These are phyloP conservation scores for Diaporthe nobilis DNA, from an alignment of 2,329 filamentous ascomycete species.

Conservation along the genomic window DNA sequence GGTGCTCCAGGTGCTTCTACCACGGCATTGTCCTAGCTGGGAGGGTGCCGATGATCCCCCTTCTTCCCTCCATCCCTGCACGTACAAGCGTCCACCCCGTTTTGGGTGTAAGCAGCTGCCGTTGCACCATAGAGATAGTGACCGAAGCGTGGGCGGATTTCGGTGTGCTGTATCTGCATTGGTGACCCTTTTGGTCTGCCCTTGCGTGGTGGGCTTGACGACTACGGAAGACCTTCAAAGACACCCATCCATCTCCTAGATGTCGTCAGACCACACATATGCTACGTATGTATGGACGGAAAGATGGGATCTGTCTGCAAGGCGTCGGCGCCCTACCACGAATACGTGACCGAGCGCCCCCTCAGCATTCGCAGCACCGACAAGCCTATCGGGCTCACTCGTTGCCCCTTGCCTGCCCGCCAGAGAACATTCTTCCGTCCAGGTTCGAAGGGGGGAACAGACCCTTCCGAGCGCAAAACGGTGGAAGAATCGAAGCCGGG, in stretches of 20 bases:
- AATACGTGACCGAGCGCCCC: conserved; percentile 5
- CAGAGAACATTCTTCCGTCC: background rate
- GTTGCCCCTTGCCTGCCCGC: background rate
- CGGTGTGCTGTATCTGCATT: background rate
- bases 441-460: background rate
- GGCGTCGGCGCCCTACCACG: background rate
- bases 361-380: background rate
- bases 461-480: background rate
- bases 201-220: conserved; percentile 1
- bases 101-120: background rate
- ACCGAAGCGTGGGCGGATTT: background rate
- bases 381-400: background rate
- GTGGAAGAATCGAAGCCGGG: background rate
- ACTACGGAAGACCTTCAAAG: background rate
- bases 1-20: background rate
- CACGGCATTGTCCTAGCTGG: conserved; percentile 7
- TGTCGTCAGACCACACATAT: background rate
- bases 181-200: background rate
- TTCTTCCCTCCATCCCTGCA: background rate
- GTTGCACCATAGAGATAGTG: background rate
- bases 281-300: background rate
- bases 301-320: background rate
- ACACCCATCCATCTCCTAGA: background rate
- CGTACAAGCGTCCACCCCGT: background rate
- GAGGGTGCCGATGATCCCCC: background rate